phyloP scores from a whole-genome alignment of 345 rosid species.

The Sonneratia caseolaris region DNA sequence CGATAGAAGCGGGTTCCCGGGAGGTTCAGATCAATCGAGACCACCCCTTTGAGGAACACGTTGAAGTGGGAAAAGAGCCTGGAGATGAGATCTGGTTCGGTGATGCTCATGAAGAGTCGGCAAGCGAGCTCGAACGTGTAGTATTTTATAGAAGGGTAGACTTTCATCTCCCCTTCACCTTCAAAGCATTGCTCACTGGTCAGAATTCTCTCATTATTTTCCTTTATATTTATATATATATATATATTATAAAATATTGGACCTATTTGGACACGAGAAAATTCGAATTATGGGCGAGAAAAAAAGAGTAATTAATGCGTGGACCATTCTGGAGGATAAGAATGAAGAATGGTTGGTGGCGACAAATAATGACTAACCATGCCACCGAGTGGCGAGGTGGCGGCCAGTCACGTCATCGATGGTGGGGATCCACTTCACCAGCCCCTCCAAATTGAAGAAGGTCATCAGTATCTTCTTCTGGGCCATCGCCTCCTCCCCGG shows the following conservation, averaged over 20 bases:
- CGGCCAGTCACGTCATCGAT: slow-evolving; percentile 18
- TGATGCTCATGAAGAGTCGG: slow-evolving; percentile 17
- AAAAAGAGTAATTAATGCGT: no score
- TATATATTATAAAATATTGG: no score
- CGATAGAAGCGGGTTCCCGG: slow-evolving; percentile 21
- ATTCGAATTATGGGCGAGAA: no score
- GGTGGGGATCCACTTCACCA: slow-evolving; percentile 12
- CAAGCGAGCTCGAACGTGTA: slow-evolving; percentile 26
- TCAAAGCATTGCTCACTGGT: not conserved
- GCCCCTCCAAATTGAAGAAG: slow-evolving; percentile 12
- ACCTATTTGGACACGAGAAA: no score
- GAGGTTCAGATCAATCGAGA: slow-evolving; percentile 9
- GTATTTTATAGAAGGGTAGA: slow-evolving; percentile 10
- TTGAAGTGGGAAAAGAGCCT: slow-evolving; percentile 14
- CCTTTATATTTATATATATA: no score
- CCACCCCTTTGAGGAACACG: slow-evolving; percentile 15
- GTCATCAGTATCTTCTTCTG: slow-evolving; percentile 13
- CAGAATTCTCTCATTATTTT: no score
- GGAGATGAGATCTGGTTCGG: slow-evolving; percentile 12
- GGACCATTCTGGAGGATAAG: no score
- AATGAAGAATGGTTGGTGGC: not conserved
- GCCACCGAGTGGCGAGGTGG: slow-evolving; percentile 17
- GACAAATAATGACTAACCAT: slow-evolving; percentile 9
- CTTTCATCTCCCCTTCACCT: slow-evolving; percentile 18
- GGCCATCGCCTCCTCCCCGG: slow-evolving; percentile 20